These are phyloP conservation scores for Neonothopanus nambi DNA, from an alignment of 1,284 basidiomycete genomes.

Conservation along the genomic window DNA sequence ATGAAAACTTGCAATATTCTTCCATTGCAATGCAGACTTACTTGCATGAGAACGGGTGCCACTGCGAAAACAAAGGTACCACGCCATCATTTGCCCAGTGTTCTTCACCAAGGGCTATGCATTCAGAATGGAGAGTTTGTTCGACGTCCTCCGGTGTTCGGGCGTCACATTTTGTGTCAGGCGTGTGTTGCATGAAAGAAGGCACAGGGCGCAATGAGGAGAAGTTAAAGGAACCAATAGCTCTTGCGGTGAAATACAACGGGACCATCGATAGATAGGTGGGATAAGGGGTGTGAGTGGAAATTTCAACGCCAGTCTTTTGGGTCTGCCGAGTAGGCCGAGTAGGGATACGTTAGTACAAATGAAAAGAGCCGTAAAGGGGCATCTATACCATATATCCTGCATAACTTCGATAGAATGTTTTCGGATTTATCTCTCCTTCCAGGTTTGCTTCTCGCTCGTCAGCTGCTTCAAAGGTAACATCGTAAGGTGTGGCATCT, in stretches of 20 bases:
- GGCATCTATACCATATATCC: slow-evolving; percentile 36
- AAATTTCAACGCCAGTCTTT: slow-evolving; percentile 6
- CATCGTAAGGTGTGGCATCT: slow-evolving; percentile 50
- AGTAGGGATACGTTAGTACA: not conserved
- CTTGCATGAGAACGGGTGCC: slow-evolving; percentile 51
- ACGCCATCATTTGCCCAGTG: slow-evolving; percentile 49
- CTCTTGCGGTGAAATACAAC: slow-evolving; percentile 26
- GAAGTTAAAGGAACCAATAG: slow-evolving; percentile 39
- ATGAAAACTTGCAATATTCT: not conserved
- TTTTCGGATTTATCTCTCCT: slow-evolving; percentile 35
- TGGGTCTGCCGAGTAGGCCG: slow-evolving; percentile 9
- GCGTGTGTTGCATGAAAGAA: slow-evolving; percentile 29
- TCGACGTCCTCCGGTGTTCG: not conserved
- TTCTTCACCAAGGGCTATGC: slow-evolving; percentile 19
- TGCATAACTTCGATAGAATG: slow-evolving; percentile 46
- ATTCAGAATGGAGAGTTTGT: not conserved
- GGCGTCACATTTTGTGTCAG: not conserved
- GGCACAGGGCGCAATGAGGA: slow-evolving; percentile 35
- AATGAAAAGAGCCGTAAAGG: slow-evolving; percentile 12
- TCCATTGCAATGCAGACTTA: slow-evolving; percentile 19
- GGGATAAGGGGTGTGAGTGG: slow-evolving; percentile 5
- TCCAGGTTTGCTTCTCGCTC: slow-evolving; percentile 42
- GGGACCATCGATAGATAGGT: slow-evolving; percentile 19
- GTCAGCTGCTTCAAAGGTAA: slow-evolving; percentile 47
- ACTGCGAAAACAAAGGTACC: slow-evolving; percentile 54